phyloP scores from a whole-genome alignment of 2,329 filamentous ascomycete genomes.

The Diatrype stigma region DNA sequence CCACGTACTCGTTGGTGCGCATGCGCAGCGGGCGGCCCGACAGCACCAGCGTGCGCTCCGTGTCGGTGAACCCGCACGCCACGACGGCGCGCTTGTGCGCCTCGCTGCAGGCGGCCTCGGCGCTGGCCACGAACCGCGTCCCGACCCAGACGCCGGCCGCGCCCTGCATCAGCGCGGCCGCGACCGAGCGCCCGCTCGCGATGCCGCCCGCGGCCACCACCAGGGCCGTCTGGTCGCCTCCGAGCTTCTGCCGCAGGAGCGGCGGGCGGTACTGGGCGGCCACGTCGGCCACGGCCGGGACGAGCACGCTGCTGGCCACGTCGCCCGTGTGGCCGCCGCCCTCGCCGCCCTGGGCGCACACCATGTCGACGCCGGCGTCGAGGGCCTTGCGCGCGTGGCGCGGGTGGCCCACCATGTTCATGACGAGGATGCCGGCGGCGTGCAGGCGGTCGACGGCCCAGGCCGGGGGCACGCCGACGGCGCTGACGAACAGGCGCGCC shows the following conservation, averaged over 20 bases:
- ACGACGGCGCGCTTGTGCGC: conserved; percentile 84
- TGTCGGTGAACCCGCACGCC: conserved; percentile 72
- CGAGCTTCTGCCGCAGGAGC: conserved; percentile 60
- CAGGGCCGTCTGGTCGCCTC: conserved; percentile 54
- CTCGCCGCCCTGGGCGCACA: conserved; percentile 90
- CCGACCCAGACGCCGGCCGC: conserved; percentile 91
- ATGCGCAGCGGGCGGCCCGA: conserved; percentile 78
- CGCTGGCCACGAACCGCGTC: conserved; percentile 81
- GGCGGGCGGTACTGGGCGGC: conserved; percentile 67
- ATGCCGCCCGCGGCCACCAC: conserved; percentile 90
- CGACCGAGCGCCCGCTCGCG: conserved; percentile 74
- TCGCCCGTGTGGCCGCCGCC: conserved; percentile 92
- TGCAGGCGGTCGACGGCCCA: conserved; percentile 74
- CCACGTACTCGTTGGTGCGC: conserved; percentile 78
- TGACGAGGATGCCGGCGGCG: conserved; percentile 73
- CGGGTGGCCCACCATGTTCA: conserved; percentile 97
- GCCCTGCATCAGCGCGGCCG: conserved; percentile 80
- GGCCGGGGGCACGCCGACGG: conserved; percentile 80
- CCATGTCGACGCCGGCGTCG: conserved; percentile 79
- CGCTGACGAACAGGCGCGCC: conserved; percentile 80
- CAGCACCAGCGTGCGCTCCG: conserved; percentile 76
- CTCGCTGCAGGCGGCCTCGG: conserved; percentile 75
- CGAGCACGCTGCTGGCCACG: conserved; percentile 78
- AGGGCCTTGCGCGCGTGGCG: conserved; percentile 88
- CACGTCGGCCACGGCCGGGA: conserved; percentile 83